Evolutionary conservation across 768 basidiomycete species (phyloP).

Genomic region (Suillus brevipes): DNA sequence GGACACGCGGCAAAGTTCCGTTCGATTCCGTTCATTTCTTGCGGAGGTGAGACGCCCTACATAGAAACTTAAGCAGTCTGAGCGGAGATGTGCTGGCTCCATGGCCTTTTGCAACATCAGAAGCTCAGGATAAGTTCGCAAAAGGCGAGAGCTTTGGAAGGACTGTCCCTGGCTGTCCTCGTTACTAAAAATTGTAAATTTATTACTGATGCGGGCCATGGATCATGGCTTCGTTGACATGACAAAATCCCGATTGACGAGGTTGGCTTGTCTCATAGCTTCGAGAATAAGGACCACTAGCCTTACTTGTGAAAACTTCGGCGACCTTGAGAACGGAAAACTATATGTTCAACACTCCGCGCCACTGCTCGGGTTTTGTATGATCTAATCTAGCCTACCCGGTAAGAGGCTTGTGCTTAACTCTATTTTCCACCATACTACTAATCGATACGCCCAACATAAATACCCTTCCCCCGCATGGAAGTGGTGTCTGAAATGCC

Average conservation of each 20-base stretch:
- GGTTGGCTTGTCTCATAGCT: slow-evolving; percentile 7
- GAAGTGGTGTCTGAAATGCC: slow-evolving; percentile 27
- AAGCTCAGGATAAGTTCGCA: slow-evolving; percentile 17
- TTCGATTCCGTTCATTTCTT: slow-evolving; percentile 28
- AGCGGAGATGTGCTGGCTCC: slow-evolving; percentile 29
- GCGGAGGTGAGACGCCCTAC: slow-evolving; percentile 31
- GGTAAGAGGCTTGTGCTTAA: slow-evolving; percentile 23
- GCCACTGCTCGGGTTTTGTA: slow-evolving; percentile 23
- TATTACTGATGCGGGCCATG: slow-evolving; percentile 13
- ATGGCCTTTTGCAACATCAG: slow-evolving; percentile 14
- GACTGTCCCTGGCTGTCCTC: slow-evolving; percentile 13
- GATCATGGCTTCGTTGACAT: slow-evolving; percentile 20
- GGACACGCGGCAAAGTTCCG: slow-evolving; percentile 17
- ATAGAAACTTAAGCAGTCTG: slow-evolving; percentile 17
- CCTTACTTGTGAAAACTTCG: slow-evolving; percentile 8
- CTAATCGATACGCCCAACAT: slow-evolving; percentile 28
- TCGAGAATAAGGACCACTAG: slow-evolving; percentile 13
- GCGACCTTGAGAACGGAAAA: slow-evolving; percentile 11
- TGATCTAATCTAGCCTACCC: slow-evolving; percentile 29
- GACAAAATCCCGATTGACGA: slow-evolving; percentile 14
- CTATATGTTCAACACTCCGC: slow-evolving; percentile 16
- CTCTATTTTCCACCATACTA: slow-evolving; percentile 28
- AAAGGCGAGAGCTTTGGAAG: slow-evolving; percentile 8
- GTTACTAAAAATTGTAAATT: slow-evolving; percentile 16
- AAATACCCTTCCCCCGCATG: slow-evolving; percentile 30